phyloP scores from a whole-genome alignment of 805 yeast species.

The Candida bentonensis region DNA sequence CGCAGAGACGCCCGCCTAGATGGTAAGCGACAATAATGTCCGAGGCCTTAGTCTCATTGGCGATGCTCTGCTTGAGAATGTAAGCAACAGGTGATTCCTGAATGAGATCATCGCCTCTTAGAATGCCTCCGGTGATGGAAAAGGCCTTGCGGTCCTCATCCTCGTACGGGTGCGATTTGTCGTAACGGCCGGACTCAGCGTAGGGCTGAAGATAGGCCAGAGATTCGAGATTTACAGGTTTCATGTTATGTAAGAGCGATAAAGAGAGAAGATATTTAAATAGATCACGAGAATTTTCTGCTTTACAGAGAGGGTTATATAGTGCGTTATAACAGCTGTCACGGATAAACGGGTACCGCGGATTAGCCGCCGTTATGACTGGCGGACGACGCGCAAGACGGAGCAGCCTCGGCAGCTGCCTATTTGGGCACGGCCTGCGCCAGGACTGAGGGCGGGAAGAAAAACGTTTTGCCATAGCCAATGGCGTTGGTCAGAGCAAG shows the following conservation, averaged over 20 bases:
- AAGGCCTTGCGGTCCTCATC: constrained; percentile 7
- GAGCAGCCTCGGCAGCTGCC: no score
- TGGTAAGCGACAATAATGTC: constrained; percentile 55
- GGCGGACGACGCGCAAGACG: no score
- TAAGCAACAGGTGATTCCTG: constrained; percentile 12
- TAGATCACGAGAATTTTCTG: no score
- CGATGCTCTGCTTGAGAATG: constrained; percentile 8
- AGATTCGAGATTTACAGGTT: constrained; percentile 1
- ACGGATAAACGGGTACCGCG: no score
- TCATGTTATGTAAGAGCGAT: no score
- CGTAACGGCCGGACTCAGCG: constrained; percentile 8
- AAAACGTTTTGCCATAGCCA: constrained; percentile 57
- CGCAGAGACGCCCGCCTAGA: constrained; percentile 50
- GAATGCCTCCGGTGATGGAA: constrained; percentile 13
- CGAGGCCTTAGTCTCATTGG: constrained; percentile 7
- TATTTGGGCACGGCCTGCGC: no score
- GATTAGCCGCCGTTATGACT: no score
- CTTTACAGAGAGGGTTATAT: no score
- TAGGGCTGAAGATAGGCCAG: constrained; percentile 11
- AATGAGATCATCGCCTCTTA: constrained; percentile 12
- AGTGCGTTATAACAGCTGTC: no score
- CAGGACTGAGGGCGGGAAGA: no score
- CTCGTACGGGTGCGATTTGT: constrained; percentile 6
- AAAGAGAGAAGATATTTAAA: no score
- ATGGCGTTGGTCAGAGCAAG: constrained; percentile 49